Conservation (phyloP, 2,329 filamentous ascomycete genomes). For the Trichoderma polysporum region DNA sequence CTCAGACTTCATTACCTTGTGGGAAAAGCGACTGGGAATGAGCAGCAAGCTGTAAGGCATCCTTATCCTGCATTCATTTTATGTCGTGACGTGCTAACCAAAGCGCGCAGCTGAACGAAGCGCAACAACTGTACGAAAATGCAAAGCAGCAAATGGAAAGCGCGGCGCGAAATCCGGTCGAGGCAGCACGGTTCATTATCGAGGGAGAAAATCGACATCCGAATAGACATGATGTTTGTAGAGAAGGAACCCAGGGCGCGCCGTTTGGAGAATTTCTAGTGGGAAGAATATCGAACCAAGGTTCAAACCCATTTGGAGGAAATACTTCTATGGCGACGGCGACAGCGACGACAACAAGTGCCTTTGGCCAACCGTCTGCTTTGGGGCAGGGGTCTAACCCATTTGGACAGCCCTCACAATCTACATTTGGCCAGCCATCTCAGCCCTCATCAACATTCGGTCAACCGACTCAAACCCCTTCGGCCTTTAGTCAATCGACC, state of each 20-base stretch:
- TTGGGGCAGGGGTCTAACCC: constrained; percentile 34
- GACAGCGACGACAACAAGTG: constrained; percentile 29
- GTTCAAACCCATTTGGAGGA: constrained; percentile 33
- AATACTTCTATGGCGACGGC: constrained; percentile 18
- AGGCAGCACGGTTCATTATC: constrained; percentile 69
- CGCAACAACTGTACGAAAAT: constrained; percentile 60
- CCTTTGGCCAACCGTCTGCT: constrained; percentile 41
- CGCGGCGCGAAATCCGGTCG: constrained; percentile 67
- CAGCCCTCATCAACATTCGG: constrained; percentile 40
- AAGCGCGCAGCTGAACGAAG: constrained; percentile 54
- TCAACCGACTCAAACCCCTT: constrained; percentile 33
- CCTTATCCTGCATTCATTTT: neutral
- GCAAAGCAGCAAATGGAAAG: constrained; percentile 70
- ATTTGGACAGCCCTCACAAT: constrained; percentile 38
- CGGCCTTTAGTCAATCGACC: constrained; percentile 41
- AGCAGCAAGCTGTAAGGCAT: constrained; percentile 48
- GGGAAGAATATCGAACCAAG: constrained; percentile 35
- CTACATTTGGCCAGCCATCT: constrained; percentile 32
- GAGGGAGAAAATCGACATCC: constrained; percentile 68
- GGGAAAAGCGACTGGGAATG: constrained; percentile 60
- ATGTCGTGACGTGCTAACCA: neutral
- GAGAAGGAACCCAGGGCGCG: constrained; percentile 45
- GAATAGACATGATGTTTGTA: constrained; percentile 67
- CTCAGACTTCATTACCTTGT: constrained; percentile 71
- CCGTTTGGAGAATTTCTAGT: constrained; percentile 47